phyloP scores from a whole-genome alignment of 129 eudicot genomes.

The Lactuca saligna region DNA sequence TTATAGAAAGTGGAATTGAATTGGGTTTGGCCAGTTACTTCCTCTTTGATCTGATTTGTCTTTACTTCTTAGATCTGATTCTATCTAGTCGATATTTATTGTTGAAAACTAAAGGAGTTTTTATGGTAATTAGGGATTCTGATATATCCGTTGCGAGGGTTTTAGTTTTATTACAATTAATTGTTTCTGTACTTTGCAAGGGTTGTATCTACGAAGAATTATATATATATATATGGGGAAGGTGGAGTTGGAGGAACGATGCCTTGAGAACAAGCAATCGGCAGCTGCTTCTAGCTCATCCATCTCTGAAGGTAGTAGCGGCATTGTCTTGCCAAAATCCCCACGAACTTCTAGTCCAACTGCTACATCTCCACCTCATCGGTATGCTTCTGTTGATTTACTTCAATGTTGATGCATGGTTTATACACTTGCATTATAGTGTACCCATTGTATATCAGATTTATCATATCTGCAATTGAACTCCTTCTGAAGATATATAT shows the following conservation, averaged over 20 bases:
- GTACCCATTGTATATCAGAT: background rate
- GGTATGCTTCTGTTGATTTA: constrained; percentile 42
- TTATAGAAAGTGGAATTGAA: constrained; percentile 31
- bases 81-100: constrained; percentile 24
- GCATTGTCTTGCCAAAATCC: constrained; percentile 60
- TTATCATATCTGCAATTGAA: background rate
- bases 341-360: constrained; percentile 66
- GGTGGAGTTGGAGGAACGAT: constrained; percentile 51
- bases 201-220: constrained; percentile 33
- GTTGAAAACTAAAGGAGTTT: background rate
- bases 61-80: constrained; percentile 48
- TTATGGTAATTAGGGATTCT: constrained; percentile 31
- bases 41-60: constrained; percentile 36
- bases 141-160: constrained; percentile 26
- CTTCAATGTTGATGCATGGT: constrained; percentile 4
- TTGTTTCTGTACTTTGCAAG: constrained; percentile 22
- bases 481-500: background rate
- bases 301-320: constrained; percentile 73
- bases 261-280: constrained; percentile 74
- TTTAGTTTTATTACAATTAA: constrained; percentile 21
- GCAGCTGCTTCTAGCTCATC: constrained; percentile 78
- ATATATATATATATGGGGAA: constrained; percentile 66
- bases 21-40: constrained; percentile 20
- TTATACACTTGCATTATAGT: constrained; percentile 20
- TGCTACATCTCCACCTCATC: constrained; percentile 57